Evolutionary conservation across 1,284 basidiomycete species (phyloP).

Genomic region (Moniliella sp.): DNA sequence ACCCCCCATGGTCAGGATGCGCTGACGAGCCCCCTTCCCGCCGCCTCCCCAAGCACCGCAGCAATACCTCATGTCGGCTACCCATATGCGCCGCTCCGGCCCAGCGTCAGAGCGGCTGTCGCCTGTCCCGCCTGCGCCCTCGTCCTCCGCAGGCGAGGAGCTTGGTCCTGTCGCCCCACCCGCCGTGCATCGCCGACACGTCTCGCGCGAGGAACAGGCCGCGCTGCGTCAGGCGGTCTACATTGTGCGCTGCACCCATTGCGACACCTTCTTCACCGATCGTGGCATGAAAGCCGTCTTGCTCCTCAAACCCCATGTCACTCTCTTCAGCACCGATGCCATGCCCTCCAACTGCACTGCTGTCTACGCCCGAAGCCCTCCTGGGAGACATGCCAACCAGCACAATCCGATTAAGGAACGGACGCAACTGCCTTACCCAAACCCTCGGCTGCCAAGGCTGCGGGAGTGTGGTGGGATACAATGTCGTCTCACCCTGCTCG

Average conservation of each 20-base stretch:
- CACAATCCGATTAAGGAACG: constrained; percentile 39
- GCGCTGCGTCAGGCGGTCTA: constrained; percentile 58
- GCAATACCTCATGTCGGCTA: too few relatives aligned
- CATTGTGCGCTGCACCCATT: constrained; percentile 54
- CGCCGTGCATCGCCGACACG: too few relatives aligned
- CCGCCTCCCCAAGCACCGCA: too few relatives aligned
- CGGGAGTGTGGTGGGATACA: constrained; percentile 42
- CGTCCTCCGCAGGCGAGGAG: too few relatives aligned
- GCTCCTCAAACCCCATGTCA: constrained; percentile 55
- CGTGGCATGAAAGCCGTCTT: constrained; percentile 70
- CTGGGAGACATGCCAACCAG: constrained; percentile 11
- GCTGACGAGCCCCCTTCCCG: too few relatives aligned
- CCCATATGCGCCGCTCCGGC: too few relatives aligned
- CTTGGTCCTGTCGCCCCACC: too few relatives aligned
- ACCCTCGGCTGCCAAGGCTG: constrained; percentile 61
- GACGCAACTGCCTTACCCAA: constrained; percentile 50
- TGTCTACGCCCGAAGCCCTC: constrained; percentile 30
- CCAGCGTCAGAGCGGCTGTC: too few relatives aligned
- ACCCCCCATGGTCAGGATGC: too few relatives aligned
- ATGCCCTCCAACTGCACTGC: constrained; percentile 50
- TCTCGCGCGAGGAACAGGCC: too few relatives aligned
- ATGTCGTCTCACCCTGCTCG: constrained; percentile 17
- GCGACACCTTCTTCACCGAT: constrained; percentile 54
- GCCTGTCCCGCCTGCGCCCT: too few relatives aligned
- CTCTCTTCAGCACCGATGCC: constrained; percentile 62